phyloP scores from a whole-genome alignment of 257 asterid genomes.

The Haberlea rhodopensis region DNA sequence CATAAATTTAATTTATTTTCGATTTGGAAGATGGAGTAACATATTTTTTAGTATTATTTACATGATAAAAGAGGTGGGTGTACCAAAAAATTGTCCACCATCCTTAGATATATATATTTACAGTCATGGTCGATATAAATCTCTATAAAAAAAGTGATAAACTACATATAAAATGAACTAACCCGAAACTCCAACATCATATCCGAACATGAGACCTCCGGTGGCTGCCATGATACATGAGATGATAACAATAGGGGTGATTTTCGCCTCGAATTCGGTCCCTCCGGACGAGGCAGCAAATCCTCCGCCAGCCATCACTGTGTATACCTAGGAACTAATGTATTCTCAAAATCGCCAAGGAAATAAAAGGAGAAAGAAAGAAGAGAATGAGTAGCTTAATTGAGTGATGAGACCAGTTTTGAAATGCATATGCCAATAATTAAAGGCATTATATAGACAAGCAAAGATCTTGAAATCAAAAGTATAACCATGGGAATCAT shows the following conservation, averaged over 20 bases:
- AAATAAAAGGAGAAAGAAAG: too few species aligned
- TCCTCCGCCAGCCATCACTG: conserved; percentile 68
- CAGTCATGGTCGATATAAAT: too few species aligned
- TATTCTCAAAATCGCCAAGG: too few species aligned
- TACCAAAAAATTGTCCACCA: too few species aligned
- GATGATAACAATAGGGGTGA: conserved; percentile 70
- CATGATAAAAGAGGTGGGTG: too few species aligned
- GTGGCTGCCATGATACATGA: conserved; percentile 86
- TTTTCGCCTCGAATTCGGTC: conserved; percentile 68
- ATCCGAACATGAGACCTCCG: conserved; percentile 91
- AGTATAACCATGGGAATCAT: conserved; percentile 19
- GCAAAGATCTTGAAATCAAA: background rate
- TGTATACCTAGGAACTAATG: background rate
- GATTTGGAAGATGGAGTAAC: too few species aligned
- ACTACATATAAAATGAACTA: too few species aligned
- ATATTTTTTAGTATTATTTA: too few species aligned
- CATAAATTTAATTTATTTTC: too few species aligned
- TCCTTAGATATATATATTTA: too few species aligned
- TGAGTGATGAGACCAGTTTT: conserved; percentile 21
- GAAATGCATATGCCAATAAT: conserved; percentile 1
- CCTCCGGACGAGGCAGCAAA: conserved; percentile 53
- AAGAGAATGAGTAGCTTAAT: too few species aligned
- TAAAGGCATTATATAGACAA: conserved; percentile 32
- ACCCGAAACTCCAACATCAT: conserved; percentile 82
- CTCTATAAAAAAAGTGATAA: too few species aligned